Base-by-base conservation (phyloP, 2,329 filamentous ascomycete species). In the Pyrenophora seminiperda region DNA sequence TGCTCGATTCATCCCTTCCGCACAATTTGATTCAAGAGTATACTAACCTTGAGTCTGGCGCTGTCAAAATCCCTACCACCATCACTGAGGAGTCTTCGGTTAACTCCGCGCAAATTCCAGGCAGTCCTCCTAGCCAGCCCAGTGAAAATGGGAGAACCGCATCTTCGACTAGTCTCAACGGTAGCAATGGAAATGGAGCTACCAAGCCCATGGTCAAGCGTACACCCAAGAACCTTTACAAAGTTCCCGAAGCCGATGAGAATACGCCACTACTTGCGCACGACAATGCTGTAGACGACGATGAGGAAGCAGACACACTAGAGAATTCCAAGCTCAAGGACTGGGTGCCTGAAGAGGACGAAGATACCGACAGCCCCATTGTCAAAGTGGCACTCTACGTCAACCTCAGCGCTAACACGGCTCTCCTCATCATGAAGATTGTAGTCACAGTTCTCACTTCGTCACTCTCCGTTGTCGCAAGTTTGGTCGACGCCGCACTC, bases 1-100 rank as follows among this genome's bases (percentile, higher is more conserved):
- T 97, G 48, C 81, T 97, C 54, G 91, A 96, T 74, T 96, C 91
- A 7, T 92, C 90, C 22, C 83, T 96, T n/a, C 92, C 92, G 2
- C 92, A 96, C 67, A 87, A 93, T 63, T 79, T 97, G 36, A 85
- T 97, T 50, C 92, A 95, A 67, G 92, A 97, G 73, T 97, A 96
- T 73, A 86, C 86, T 57, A 78, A 87, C 56, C 77, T 85, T 41
- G 78, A 83, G 34, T 78, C 78, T 15, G 81, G 78, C 31, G 79
- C 79, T 18, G 80, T 83, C 40, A 82, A 85, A 59, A 81, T 91
- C 5, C 89, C 90, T 1, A 79, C 83, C 24, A 91, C 89, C 9
- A 94, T 94, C 60, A 75, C 79, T n/a, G 90, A 94, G 67, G 88
- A 91, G 66, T 74, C 79, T 1, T 71, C 63, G 3, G 56, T 61